A percentile compares a stretch with the other conserved stretches of the same genome.
These are phyloP conservation scores for Kwoniella bestiolae DNA, from an alignment of 768 basidiomycete genomes.

Conservation along the genomic window DNA sequence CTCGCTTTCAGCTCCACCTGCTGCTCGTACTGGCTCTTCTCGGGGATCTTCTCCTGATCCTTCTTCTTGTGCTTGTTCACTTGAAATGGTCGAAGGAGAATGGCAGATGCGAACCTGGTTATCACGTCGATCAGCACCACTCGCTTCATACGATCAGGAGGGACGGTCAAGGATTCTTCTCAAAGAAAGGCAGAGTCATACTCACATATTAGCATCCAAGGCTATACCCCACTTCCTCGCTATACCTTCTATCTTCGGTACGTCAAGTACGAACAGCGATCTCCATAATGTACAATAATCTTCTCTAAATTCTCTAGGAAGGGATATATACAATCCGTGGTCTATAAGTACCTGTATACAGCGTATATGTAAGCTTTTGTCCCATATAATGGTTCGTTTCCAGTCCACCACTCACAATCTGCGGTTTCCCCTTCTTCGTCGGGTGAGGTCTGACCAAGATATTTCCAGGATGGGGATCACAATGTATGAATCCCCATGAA, in stretches of 20 bases:
- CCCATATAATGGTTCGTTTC: too few relatives aligned
- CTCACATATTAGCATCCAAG: conserved; percentile 56
- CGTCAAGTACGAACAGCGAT: conserved; percentile 57
- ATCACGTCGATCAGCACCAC: too few relatives aligned
- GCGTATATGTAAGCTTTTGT: too few relatives aligned
- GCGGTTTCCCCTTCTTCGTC: conserved; percentile 60
- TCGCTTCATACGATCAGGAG: too few relatives aligned
- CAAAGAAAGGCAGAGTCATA: neutral
- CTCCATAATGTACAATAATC: conserved; percentile 80
- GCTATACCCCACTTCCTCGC: conserved; percentile 57
- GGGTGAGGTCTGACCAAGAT: conserved; percentile 71
- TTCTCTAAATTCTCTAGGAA: conserved; percentile 69
- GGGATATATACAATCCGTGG: conserved; percentile 84
- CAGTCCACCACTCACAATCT: conserved; percentile 58
- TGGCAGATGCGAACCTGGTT: conserved; percentile 57
- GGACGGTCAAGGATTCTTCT: neutral
- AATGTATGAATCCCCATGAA: conserved; percentile 80
- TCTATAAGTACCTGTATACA: conserved; percentile 83
- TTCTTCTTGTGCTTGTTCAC: conserved; percentile 40
- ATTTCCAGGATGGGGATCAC: conserved; percentile 65
- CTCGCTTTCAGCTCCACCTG: conserved; percentile 57
- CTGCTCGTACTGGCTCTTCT: conserved; percentile 55
- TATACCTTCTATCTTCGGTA: conserved; percentile 54
- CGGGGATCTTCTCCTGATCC: conserved; percentile 27
- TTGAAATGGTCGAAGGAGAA: conserved; percentile 57